Evolutionary conservation across 495 filamentous ascomycete genomes (phyloP).

Genomic region (Xylaria castorea): DNA sequence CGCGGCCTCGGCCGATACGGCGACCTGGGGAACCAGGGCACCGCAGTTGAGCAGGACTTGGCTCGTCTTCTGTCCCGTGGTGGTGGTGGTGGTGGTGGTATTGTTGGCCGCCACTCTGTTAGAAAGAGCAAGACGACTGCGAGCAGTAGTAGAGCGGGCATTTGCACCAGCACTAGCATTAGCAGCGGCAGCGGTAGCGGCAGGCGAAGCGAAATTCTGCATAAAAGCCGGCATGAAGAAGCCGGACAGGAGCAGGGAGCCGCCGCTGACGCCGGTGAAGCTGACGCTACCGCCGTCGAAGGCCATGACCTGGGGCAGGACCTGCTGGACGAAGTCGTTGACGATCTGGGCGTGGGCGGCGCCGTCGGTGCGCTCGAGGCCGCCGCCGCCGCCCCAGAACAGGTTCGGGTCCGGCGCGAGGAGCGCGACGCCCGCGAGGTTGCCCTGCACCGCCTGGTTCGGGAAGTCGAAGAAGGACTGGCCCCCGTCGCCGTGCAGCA

Average conservation of each 20-base stretch:
- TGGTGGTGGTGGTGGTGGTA: not conserved
- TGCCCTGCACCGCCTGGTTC: slow-evolving; percentile 55
- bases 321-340: slow-evolving; percentile 47
- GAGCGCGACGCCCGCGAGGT: slow-evolving; percentile 54
- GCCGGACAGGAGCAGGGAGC: slow-evolving; percentile 52
- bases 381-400: slow-evolving; percentile 58
- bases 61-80: slow-evolving; percentile 35
- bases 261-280: slow-evolving; percentile 58
- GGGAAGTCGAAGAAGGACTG: slow-evolving; percentile 64
- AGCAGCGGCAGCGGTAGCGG: not conserved
- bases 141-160: not conserved
- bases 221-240: slow-evolving; percentile 59
- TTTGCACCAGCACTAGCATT: no score
- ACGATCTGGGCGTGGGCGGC: slow-evolving; percentile 57
- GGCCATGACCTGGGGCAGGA: slow-evolving; percentile 52
- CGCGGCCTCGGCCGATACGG: slow-evolving; percentile 41
- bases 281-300: slow-evolving; percentile 52
- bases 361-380: slow-evolving; percentile 56
- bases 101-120: slow-evolving; percentile 13
- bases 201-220: slow-evolving; percentile 42
- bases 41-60: slow-evolving; percentile 58
- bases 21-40: slow-evolving; percentile 53
- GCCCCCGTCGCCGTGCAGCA: slow-evolving; percentile 61
- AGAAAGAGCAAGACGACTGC: not conserved
- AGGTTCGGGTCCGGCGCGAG: slow-evolving; percentile 57